A percentile compares a stretch with the other conserved stretches of the same genome.
Evolutionary conservation across 805 yeast species (phyloP).

Genomic region (Limtongia smithiae): DNA sequence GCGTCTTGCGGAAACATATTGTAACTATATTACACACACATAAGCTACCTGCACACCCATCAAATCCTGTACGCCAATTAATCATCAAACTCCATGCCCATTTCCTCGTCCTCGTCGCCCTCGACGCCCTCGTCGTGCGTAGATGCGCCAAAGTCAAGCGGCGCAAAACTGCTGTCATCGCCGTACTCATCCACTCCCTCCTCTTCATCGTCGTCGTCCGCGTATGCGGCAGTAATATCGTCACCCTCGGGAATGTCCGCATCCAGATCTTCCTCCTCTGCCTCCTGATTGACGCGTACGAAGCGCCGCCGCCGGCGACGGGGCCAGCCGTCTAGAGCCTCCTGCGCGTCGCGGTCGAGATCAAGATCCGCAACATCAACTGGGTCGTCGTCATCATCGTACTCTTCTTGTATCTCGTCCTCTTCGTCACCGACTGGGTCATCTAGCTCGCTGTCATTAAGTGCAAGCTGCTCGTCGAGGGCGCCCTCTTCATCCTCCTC

Average conservation of each 20-base stretch:
- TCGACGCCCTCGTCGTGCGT: too few species aligned
- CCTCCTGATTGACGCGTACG: slow-evolving; percentile 3
- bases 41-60: too few species aligned
- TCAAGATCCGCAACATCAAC: slow-evolving; percentile 31
- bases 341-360: slow-evolving; percentile 31
- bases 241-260: slow-evolving; percentile 35
- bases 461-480: slow-evolving; percentile 26
- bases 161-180: background rate
- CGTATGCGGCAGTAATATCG: slow-evolving; percentile 31
- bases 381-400: slow-evolving; percentile 27
- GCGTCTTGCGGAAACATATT: too few species aligned
- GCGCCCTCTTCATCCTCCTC: slow-evolving; percentile 31
- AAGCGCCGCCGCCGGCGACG: slow-evolving; percentile 31
- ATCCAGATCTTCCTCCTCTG: slow-evolving; percentile 31
- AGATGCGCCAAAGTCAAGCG: too few species aligned
- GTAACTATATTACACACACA: too few species aligned
- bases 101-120: slow-evolving; percentile 23
- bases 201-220: slow-evolving; percentile 21
- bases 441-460: slow-evolving; percentile 32
- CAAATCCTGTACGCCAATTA: too few species aligned
- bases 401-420: slow-evolving; percentile 29
- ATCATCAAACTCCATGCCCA: slow-evolving; percentile 24
- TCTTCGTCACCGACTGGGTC: too few species aligned
- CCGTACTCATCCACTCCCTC: slow-evolving; percentile 6
- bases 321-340: slow-evolving; percentile 25